Evolutionary conservation across 2,329 filamentous ascomycete species (phyloP), one percentile per base, ranked within the genome.

Genomic region (Nothophaeocryptopus gaeumannii): DNA sequence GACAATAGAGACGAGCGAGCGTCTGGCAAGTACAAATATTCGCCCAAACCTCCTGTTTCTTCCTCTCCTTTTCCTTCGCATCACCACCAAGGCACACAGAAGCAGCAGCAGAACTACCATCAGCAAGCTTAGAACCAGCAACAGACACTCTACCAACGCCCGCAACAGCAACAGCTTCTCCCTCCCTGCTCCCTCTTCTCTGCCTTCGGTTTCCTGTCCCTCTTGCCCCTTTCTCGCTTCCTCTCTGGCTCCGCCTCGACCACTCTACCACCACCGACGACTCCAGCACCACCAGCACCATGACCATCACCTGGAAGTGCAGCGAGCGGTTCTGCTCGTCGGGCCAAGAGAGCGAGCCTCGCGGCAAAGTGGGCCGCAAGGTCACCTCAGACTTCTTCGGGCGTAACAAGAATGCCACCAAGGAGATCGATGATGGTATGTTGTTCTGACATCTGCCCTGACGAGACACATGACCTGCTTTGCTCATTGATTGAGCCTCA

Each of bases 351-450:
- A 30, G 41, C 36, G 26, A 51, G 35, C 38, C 40, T 16, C 52
- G 52, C 29, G 39, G 47, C 15, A 32, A 40, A 5, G 39, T 36
- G 14, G 56, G 54, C 41, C 81, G 88, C 40, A 92, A 92, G 70
- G 83, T 85, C 5, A 85, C 92, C 51, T 89, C 86, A 0, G 87
- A 93, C 63, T 80, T 91, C 47, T 92, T 92, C 59, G 88, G 88
- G 15, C 81, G 89, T 33, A 93, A 93, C 74, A 93, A 93, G 70
- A 76, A 80, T 7, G 85, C 83, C 62, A 93, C 88, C 0, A 78
- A 84, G 31, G 75, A 77, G 38, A 88, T 93, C 41, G 81, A 89
- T 0, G 81, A 85, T 61, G 85, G 20, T 26, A 26, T 26, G 20
- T 26, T 26, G 4, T 26, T 26, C 20, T 26, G 20, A 26, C 20